Percentiles rank a stretch among this genome's conserved stretches.
phyloP scores from a whole-genome alignment of 495 filamentous ascomycete genomes.

The Pseudotulostoma volvatum region DNA sequence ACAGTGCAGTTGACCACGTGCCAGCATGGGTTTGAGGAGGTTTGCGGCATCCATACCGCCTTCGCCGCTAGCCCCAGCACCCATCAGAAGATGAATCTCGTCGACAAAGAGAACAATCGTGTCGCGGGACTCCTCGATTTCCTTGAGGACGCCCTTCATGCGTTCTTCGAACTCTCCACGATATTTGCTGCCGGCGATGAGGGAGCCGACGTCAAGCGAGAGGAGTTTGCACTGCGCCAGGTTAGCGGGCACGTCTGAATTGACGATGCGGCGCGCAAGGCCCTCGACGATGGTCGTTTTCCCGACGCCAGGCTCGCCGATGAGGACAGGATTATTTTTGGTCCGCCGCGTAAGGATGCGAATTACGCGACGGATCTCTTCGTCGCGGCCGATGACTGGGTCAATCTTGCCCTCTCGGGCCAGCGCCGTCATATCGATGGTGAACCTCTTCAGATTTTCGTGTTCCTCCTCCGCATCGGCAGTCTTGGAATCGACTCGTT shows the following conservation, averaged over 20 bases:
- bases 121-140: conserved; percentile 90
- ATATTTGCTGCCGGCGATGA: conserved; percentile 96
- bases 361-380: conserved; percentile 88
- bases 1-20: conserved; percentile 89
- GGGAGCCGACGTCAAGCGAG: conserved; percentile 82
- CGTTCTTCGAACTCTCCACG: conserved; percentile 95
- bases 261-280: conserved; percentile 87
- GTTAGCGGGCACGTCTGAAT: conserved; percentile 88
- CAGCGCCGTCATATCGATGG: conserved; percentile 89
- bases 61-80: conserved; percentile 80
- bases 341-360: conserved; percentile 85
- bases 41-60: conserved; percentile 99
- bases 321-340: conserved; percentile 96
- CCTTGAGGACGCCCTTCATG: conserved; percentile 97
- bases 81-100: conserved; percentile 97
- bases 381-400: conserved; percentile 91
- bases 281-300: conserved; percentile 98
- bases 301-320: conserved; percentile 92
- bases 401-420: conserved; percentile 95
- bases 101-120: conserved; percentile 97
- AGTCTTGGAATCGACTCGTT: conserved; percentile 83
- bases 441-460: conserved; percentile 93
- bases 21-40: conserved; percentile 91
- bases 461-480: conserved; percentile 80
- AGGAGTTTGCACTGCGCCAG: conserved; percentile 87